A percentile compares a stretch with the other conserved stretches of the same genome.
Evolutionary conservation across 2,329 filamentous ascomycete genomes (phyloP).

Genomic region (Ramularia collo-cygni): DNA sequence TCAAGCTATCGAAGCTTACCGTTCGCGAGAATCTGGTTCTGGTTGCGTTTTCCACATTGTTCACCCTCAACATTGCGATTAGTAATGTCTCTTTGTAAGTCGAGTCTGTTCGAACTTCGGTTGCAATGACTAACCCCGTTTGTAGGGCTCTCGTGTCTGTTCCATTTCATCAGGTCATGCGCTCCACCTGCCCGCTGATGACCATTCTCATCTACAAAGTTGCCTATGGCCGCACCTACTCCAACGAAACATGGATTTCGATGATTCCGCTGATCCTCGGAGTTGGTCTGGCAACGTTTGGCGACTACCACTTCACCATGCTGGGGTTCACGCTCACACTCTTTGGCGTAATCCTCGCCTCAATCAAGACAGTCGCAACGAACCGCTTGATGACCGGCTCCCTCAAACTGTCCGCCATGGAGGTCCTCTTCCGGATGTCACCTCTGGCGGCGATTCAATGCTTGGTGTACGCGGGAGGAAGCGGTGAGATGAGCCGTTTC

Average conservation of each 20-base stretch:
- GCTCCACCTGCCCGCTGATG: constrained; percentile 55
- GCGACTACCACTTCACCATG: constrained; percentile 56
- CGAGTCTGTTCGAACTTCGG: too few species aligned
- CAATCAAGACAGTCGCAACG: constrained; percentile 55
- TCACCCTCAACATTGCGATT: constrained; percentile 59
- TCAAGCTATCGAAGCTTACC: constrained; percentile 48
- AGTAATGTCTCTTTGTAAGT: constrained; percentile 54
- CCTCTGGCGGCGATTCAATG: constrained; percentile 19
- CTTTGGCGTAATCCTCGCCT: constrained; percentile 34
- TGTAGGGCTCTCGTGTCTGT: constrained; percentile 46
- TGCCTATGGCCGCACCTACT: constrained; percentile 52
- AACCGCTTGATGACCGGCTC: constrained; percentile 59
- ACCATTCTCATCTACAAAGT: constrained; percentile 56
- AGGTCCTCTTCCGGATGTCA: constrained; percentile 45
- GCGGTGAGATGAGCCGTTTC: constrained; percentile 34
- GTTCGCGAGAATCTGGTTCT: constrained; percentile 49
- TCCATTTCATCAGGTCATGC: constrained; percentile 59
- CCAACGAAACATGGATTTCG: constrained; percentile 51
- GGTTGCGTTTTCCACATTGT: constrained; percentile 53
- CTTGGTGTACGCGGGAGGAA: constrained; percentile 15
- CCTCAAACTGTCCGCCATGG: constrained; percentile 51
- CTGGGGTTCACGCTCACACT: constrained; percentile 37
- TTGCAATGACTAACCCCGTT: constrained; percentile 1
- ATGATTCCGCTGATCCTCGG: constrained; percentile 56
- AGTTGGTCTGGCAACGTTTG: constrained; percentile 54